Evolutionary conservation across 495 filamentous ascomycete genomes (phyloP).

Genomic region (Penicillium longicatenatum): DNA sequence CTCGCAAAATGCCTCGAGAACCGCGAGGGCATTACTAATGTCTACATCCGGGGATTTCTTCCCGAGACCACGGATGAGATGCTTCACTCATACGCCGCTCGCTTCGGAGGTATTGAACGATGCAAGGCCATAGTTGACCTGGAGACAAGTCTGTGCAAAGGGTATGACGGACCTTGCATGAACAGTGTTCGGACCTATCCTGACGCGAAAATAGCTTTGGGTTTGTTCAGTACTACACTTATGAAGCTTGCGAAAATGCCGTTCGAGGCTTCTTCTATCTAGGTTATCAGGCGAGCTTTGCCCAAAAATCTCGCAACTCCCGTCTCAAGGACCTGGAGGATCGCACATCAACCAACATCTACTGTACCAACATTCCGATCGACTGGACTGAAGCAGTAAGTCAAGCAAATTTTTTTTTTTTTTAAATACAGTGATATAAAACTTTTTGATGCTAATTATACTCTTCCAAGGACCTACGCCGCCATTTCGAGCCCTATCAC

Average conservation of each 20-base stretch:
- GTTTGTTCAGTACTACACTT: slow-evolving; percentile 89
- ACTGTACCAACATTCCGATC: slow-evolving; percentile 92
- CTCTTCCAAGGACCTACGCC: slow-evolving; percentile 39
- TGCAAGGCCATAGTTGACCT: slow-evolving; percentile 98
- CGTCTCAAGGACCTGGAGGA: slow-evolving; percentile 92
- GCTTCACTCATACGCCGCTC: slow-evolving; percentile 74
- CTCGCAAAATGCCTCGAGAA: slow-evolving; percentile 92
- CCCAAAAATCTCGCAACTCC: slow-evolving; percentile 95
- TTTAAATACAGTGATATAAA: background rate
- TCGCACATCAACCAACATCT: slow-evolving; percentile 86
- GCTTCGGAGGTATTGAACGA: slow-evolving; percentile 88
- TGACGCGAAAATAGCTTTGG: slow-evolving; percentile 68
- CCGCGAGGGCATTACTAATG: slow-evolving; percentile 83
- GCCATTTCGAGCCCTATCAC: slow-evolving; percentile 72
- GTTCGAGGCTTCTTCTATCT: slow-evolving; percentile 93
- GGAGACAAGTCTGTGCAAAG: slow-evolving; percentile 89
- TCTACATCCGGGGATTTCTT: slow-evolving; percentile 94
- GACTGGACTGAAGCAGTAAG: slow-evolving; percentile 84
- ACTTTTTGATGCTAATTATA: slow-evolving; percentile 5
- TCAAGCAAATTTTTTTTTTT: slow-evolving; percentile 10
- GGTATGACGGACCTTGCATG: slow-evolving; percentile 52
- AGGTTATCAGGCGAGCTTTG: slow-evolving; percentile 96
- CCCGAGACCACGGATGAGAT: slow-evolving; percentile 94
- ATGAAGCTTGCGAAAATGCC: slow-evolving; percentile 87
- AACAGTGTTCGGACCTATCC: background rate